Conservation (phyloP, 2,329 filamentous ascomycete species). For the Neospermospora avenae region DNA sequence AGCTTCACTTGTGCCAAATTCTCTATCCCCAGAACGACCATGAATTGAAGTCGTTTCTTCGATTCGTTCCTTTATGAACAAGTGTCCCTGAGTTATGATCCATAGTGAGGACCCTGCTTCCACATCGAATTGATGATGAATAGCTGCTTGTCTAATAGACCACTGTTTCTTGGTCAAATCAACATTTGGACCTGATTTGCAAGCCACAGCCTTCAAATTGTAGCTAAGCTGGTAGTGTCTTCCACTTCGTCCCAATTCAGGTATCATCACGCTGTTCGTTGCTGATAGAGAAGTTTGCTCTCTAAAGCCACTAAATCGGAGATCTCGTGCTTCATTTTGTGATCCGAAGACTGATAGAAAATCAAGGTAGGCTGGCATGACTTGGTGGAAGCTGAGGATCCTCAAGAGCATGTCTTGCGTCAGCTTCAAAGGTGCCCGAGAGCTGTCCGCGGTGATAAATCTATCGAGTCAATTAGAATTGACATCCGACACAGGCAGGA, state of each 20-base stretch:
- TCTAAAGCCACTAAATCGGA: constrained; percentile 30
- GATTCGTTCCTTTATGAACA: constrained; percentile 31
- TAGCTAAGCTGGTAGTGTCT: constrained; percentile 30
- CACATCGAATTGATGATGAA: constrained; percentile 32
- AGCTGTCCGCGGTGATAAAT: background rate
- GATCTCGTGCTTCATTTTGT: constrained; percentile 24
- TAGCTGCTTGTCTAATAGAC: constrained; percentile 28
- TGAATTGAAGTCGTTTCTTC: constrained; percentile 35
- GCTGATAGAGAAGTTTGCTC: background rate
- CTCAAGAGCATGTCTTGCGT: background rate
- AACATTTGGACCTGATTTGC: background rate
- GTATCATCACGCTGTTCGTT: background rate
- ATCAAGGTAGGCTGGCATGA: constrained; percentile 36
- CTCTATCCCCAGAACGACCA: constrained; percentile 34
- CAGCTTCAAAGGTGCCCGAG: background rate
- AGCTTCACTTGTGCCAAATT: constrained; percentile 33
- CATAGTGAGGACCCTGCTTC: constrained; percentile 37
- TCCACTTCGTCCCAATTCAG: constrained; percentile 23
- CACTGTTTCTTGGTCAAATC: constrained; percentile 5
- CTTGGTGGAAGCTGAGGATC: constrained; percentile 34
- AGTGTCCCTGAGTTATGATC: constrained; percentile 40
- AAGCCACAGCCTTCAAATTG: constrained; percentile 14
- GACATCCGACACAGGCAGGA: no score
- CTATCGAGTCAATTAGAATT: no score
- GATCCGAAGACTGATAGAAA: constrained; percentile 33